phyloP scores from a whole-genome alignment of 768 basidiomycete genomes.

The Podaxis rugospora region DNA sequence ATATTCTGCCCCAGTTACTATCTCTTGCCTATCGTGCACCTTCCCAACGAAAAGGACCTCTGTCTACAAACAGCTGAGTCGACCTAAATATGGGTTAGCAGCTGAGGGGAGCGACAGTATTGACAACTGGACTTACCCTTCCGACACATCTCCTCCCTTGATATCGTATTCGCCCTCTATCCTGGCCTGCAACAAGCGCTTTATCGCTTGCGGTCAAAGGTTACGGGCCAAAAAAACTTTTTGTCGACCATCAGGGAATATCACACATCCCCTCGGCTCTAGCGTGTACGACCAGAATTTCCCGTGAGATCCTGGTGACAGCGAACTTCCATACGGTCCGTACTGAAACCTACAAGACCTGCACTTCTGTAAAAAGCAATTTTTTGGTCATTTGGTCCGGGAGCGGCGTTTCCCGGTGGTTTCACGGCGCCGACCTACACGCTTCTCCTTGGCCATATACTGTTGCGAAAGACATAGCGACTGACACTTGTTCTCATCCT shows the following conservation, averaged over 20 bases:
- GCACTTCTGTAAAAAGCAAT: too few species aligned
- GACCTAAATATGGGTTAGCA: not conserved
- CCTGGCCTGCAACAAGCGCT: not conserved
- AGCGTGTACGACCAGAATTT: too few species aligned
- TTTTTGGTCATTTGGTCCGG: too few species aligned
- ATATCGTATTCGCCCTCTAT: not conserved
- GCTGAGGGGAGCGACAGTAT: not conserved
- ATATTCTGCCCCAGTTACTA: too few species aligned
- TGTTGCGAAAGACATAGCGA: not conserved
- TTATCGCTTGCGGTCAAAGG: not conserved
- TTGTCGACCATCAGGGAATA: not conserved
- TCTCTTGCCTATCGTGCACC: too few species aligned
- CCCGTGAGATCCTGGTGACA: too few species aligned
- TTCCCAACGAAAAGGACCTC: not conserved
- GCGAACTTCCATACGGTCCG: too few species aligned
- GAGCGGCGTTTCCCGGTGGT: not conserved
- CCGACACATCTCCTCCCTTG: not conserved
- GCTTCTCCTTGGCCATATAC: not conserved
- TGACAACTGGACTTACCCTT: not conserved
- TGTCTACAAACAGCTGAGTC: not conserved
- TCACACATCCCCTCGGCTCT: not conserved
- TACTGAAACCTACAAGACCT: too few species aligned
- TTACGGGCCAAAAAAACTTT: not conserved
- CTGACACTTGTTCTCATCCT: not conserved
- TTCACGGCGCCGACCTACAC: not conserved